Evolutionary conservation across 345 rosid species (phyloP).

Genomic region (Syzygium grande): DNA sequence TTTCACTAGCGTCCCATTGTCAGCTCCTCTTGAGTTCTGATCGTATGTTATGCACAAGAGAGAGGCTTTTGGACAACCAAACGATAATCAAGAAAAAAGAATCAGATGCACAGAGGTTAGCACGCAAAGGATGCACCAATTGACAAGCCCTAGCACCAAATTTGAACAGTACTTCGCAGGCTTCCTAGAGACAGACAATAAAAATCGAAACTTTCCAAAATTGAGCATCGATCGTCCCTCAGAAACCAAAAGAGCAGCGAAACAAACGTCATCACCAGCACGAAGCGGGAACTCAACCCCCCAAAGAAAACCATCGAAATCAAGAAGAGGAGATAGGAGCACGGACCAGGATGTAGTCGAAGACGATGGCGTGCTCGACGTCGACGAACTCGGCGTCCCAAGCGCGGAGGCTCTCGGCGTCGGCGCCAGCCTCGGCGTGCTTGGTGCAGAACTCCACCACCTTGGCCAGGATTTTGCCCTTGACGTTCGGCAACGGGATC

Average conservation of each 20-base stretch:
- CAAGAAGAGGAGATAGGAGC: not conserved
- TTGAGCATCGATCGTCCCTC: not conserved
- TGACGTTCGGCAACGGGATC: conserved; percentile 55
- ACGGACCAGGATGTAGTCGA: conserved; percentile 48
- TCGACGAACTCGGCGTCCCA: conserved; percentile 48
- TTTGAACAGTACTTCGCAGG: not conserved
- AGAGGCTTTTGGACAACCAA: not conserved
- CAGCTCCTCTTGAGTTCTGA: not conserved
- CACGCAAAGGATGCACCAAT: not conserved
- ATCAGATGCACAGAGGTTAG: not conserved
- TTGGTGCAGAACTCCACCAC: conserved; percentile 52
- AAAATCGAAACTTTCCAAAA: not conserved
- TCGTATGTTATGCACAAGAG: not conserved
- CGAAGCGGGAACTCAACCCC: not conserved
- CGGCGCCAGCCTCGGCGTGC: conserved; percentile 29
- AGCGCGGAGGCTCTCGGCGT: conserved; percentile 18
- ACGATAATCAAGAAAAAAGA: not conserved
- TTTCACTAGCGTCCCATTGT: not conserved
- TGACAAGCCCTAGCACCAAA: not conserved
- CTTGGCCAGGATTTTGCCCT: conserved; percentile 40
- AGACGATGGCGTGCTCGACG: conserved; percentile 45
- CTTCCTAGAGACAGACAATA: not conserved
- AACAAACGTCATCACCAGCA: not conserved
- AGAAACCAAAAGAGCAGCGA: not conserved
- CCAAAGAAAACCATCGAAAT: not conserved